Conservation (phyloP, 2,329 filamentous ascomycete genomes). For the Aspergillus amoenus region DNA sequence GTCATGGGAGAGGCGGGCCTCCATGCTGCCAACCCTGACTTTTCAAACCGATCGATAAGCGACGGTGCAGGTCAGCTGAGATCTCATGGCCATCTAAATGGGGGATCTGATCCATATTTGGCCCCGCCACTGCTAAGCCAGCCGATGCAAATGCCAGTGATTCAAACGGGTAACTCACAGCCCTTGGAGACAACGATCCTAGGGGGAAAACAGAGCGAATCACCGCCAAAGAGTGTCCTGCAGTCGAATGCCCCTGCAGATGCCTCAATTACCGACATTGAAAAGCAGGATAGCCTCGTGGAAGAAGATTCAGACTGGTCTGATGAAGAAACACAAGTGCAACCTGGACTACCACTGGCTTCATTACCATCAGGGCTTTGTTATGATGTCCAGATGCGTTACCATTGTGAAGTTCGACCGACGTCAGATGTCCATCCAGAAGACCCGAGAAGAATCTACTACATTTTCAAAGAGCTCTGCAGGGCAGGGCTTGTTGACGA, state of each 20-base stretch:
- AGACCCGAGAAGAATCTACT: slow-evolving; percentile 86
- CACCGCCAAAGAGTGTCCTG: slow-evolving; percentile 22
- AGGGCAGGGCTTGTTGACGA: slow-evolving; percentile 73
- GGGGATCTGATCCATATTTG: slow-evolving; percentile 21
- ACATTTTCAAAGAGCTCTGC: slow-evolving; percentile 88
- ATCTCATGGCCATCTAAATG: slow-evolving; percentile 20
- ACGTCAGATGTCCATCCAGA: slow-evolving; percentile 80
- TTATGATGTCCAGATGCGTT: slow-evolving; percentile 94
- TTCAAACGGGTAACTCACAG: slow-evolving; percentile 11
- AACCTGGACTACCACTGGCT: slow-evolving; percentile 45
- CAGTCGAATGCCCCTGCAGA: slow-evolving; percentile 29
- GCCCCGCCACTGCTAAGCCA: slow-evolving; percentile 23
- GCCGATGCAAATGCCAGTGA: slow-evolving; percentile 21
- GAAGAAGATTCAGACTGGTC: slow-evolving; percentile 45
- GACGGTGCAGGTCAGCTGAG: slow-evolving; percentile 17
- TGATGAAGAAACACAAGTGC: slow-evolving; percentile 32
- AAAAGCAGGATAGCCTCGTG: slow-evolving; percentile 34
- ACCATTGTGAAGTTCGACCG: slow-evolving; percentile 80
- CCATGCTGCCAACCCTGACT: slow-evolving; percentile 18
- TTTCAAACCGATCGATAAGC: slow-evolving; percentile 17
- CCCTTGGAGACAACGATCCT: slow-evolving; percentile 4
- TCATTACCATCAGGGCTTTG: slow-evolving; percentile 72
- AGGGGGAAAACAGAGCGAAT: slow-evolving; percentile 12
- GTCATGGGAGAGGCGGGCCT: slow-evolving; percentile 36
- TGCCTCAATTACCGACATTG: slow-evolving; percentile 19